Base-by-base conservation (phyloP, 805 yeast genomes). In the Pichia kluyveri region DNA sequence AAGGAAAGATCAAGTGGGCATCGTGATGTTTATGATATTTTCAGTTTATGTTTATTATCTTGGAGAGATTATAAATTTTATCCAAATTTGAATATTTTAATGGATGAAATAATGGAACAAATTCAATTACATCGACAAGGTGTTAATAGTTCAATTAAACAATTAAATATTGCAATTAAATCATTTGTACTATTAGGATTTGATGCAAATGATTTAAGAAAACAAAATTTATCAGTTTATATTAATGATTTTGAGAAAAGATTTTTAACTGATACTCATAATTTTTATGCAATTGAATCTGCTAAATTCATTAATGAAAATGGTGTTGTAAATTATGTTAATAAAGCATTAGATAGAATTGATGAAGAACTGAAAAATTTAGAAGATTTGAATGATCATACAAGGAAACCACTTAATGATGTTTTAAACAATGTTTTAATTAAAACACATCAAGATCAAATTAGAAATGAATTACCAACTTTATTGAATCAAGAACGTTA, bases 1-100 rank as follows among this genome's bases (percentile, higher is more conserved):
- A 90, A 95, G 60, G 98, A 91, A 66, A 77, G 98, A 60, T 84
- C 88, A 40, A 97, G 91, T 62, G 97, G 97, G 17, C 79, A 87
- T 59, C 76, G 89, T 54, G 89, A 87, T 59, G 82, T 93, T 42
- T 88, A 81, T 65, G 99, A 93, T 65, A 95, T 95, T 23, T 83
- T 89, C 62, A 88, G 96, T 5, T 71, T 93, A 54, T 85, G 96
- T 45, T 70, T 91, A 45, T 73, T 89, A 55, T 82, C 86, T 43
- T 93, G 99, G 99, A 83, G 85, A 60, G 79, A 80, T 50, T 78
- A 80, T 50, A 76, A 93, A 78, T 91, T 93, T 65, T 75, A 76
- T 52, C 75, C 78, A 27, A 77, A 88, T 59, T 73, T 79, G 41
- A 74, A 74, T 6, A 61, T 60, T 8, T 71, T 95, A 47, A 79